Percentiles rank a stretch among this genome's conserved stretches.
These are phyloP conservation scores for Arthrobotrys musiformis DNA, from an alignment of 2,329 filamentous ascomycete species.

Conservation along the genomic window DNA sequence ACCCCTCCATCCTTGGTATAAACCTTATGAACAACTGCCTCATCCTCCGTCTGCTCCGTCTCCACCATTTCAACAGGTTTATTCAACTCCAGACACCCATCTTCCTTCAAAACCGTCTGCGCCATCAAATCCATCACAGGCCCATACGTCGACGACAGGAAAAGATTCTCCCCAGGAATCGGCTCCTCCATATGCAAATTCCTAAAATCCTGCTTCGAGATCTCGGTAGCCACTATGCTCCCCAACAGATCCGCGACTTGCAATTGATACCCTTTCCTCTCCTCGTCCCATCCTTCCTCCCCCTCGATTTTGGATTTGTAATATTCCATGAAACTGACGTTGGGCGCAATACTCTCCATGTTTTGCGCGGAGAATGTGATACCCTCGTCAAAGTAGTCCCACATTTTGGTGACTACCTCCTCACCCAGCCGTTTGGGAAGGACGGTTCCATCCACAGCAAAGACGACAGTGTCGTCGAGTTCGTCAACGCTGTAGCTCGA, in stretches of 20 bases:
- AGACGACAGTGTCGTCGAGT: slow-evolving; percentile 65
- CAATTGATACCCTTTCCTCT: slow-evolving; percentile 58
- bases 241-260: slow-evolving; percentile 74
- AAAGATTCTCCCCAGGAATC: slow-evolving; percentile 74
- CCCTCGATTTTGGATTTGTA: slow-evolving; percentile 64
- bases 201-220: slow-evolving; percentile 75
- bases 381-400: slow-evolving; percentile 75
- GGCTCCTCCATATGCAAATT: slow-evolving; percentile 83
- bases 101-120: slow-evolving; percentile 67
- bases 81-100: slow-evolving; percentile 68
- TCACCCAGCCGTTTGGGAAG: slow-evolving; percentile 66
- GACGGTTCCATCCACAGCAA: slow-evolving; percentile 69
- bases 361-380: slow-evolving; percentile 74
- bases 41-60: slow-evolving; percentile 31
- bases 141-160: slow-evolving; percentile 71
- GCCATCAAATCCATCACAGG: slow-evolving; percentile 71
- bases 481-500: slow-evolving; percentile 61
- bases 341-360: slow-evolving; percentile 61
- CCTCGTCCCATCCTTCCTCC: slow-evolving; percentile 49
- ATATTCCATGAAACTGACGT: slow-evolving; percentile 56
- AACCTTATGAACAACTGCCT: slow-evolving; percentile 40
- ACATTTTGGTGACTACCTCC: slow-evolving; percentile 69
- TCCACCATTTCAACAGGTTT: slow-evolving; percentile 66
- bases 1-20: slow-evolving; percentile 63
- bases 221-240: slow-evolving; percentile 74